Percentiles rank a stretch among this genome's conserved stretches.
These are phyloP conservation scores for Oryza glaberrima DNA, from an alignment of 176 grass and related monocot species.

Conservation along the genomic window DNA sequence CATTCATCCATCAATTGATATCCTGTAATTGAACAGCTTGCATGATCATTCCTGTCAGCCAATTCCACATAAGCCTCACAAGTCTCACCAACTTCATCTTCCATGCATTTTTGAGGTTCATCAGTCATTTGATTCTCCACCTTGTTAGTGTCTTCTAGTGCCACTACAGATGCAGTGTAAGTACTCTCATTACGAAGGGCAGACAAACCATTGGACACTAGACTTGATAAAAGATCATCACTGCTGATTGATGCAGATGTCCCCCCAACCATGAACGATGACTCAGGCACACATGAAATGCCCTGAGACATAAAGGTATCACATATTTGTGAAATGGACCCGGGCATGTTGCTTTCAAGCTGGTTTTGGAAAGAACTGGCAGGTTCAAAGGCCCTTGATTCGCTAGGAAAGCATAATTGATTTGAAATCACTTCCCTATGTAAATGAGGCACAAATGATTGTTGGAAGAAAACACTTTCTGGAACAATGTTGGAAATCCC, in stretches of 20 bases:
- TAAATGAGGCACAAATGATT: conserved; percentile 18
- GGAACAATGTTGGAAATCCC: conserved; percentile 4
- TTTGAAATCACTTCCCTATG: conserved; percentile 16
- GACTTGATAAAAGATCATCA: conserved; percentile 54
- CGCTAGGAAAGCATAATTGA: conserved; percentile 28
- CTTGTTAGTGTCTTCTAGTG: conserved; percentile 42
- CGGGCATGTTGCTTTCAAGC: conserved; percentile 49
- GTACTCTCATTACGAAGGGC: conserved; percentile 9
- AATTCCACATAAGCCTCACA: conserved; percentile 57
- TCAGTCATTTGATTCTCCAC: conserved; percentile 27
- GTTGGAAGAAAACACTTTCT: conserved; percentile 17
- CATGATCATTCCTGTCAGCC: conserved; percentile 43
- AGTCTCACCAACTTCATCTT: conserved; percentile 51
- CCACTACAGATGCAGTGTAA: conserved; percentile 5
- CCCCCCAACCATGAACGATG: conserved; percentile 49
- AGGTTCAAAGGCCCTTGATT: conserved; percentile 48
- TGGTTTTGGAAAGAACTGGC: conserved; percentile 49
- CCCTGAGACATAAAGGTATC: conserved; percentile 78
- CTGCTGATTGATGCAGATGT: conserved; percentile 52
- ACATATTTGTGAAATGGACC: conserved; percentile 74
- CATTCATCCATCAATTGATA: conserved; percentile 91
- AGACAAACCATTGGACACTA: conserved; percentile 48
- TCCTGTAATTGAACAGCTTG: conserved; percentile 54
- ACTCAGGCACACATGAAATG: conserved; percentile 81
- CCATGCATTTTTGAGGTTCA: conserved; percentile 37